phyloP scores from a whole-genome alignment of 768 basidiomycete species.

The Kwoniella sp. region DNA sequence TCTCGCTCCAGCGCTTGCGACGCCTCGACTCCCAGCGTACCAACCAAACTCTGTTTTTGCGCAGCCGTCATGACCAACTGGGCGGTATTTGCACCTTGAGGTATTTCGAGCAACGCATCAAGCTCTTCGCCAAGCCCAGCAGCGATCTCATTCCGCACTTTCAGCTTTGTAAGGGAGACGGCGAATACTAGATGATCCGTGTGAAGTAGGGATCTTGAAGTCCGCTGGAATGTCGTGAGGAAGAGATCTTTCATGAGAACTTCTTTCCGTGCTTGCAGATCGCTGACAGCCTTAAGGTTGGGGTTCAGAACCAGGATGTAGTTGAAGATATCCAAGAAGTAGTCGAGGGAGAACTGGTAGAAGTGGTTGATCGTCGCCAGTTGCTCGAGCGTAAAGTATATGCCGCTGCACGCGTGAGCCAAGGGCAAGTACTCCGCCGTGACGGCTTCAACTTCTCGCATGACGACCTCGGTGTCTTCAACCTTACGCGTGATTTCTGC shows the following conservation, averaged over 20 bases:
- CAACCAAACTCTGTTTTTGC: constrained; percentile 24
- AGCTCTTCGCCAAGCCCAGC: constrained; percentile 61
- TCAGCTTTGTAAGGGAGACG: constrained; percentile 82
- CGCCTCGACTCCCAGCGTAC: constrained; percentile 12
- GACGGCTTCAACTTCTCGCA: constrained; percentile 93
- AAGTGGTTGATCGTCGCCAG: constrained; percentile 91
- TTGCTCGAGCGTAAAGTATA: constrained; percentile 96
- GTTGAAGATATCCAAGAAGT: constrained; percentile 99
- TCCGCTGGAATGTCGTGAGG: constrained; percentile 78
- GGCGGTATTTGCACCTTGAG: constrained; percentile 49
- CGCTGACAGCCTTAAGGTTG: constrained; percentile 72
- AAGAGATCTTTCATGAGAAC: constrained; percentile 85
- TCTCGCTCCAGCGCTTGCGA: constrained; percentile 24
- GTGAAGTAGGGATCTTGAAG: constrained; percentile 83
- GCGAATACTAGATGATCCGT: constrained; percentile 87
- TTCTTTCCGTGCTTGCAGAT: constrained; percentile 66
- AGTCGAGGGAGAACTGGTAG: constrained; percentile 94
- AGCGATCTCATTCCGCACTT: constrained; percentile 62
- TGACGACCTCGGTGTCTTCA: constrained; percentile 90
- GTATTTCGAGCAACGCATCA: constrained; percentile 79
- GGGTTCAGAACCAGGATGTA: constrained; percentile 89
- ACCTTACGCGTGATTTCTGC: constrained; percentile 93
- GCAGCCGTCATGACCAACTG: constrained; percentile 49
- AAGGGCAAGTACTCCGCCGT: constrained; percentile 90
- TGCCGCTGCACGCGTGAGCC: constrained; percentile 90